These are phyloP conservation scores for Monilinia aucupariae DNA, from an alignment of 2,329 filamentous ascomycete genomes.

Conservation along the genomic window DNA sequence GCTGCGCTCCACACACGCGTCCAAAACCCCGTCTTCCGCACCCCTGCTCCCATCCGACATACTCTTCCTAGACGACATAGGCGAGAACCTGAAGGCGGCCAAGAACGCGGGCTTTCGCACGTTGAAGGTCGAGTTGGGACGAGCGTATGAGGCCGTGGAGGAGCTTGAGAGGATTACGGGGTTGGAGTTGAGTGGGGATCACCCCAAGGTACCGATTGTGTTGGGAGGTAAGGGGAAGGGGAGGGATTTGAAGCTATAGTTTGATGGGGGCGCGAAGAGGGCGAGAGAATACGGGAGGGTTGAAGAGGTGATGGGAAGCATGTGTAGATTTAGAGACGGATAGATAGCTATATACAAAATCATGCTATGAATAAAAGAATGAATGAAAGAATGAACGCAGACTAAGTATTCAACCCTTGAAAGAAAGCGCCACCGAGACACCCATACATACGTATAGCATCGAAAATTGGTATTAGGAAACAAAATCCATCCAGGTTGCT, in stretches of 20 bases:
- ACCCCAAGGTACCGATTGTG: slow-evolving; percentile 28
- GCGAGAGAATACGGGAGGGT: background rate
- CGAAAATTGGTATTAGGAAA: background rate
- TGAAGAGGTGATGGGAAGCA: background rate
- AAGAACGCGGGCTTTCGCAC: slow-evolving; percentile 71
- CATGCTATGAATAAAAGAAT: background rate
- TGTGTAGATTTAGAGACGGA: background rate
- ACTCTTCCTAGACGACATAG: slow-evolving; percentile 83
- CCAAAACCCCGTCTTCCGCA: slow-evolving; percentile 27
- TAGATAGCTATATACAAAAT: background rate
- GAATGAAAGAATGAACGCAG: background rate
- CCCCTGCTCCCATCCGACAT: slow-evolving; percentile 60
- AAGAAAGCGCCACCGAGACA: background rate
- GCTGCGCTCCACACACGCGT: background rate
- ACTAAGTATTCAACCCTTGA: background rate
- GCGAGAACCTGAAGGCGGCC: slow-evolving; percentile 81
- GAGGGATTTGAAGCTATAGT: slow-evolving; percentile 8
- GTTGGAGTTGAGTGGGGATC: slow-evolving; percentile 44
- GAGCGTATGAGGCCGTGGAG: slow-evolving; percentile 72
- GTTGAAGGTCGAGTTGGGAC: slow-evolving; percentile 77
- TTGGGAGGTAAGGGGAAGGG: slow-evolving; percentile 18
- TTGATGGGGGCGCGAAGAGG: background rate
- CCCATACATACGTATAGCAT: background rate
- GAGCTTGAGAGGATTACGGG: slow-evolving; percentile 73
- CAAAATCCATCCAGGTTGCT: background rate